Evolutionary conservation across 495 filamentous ascomycete genomes (phyloP).

Genomic region (Trichoderma virens): DNA sequence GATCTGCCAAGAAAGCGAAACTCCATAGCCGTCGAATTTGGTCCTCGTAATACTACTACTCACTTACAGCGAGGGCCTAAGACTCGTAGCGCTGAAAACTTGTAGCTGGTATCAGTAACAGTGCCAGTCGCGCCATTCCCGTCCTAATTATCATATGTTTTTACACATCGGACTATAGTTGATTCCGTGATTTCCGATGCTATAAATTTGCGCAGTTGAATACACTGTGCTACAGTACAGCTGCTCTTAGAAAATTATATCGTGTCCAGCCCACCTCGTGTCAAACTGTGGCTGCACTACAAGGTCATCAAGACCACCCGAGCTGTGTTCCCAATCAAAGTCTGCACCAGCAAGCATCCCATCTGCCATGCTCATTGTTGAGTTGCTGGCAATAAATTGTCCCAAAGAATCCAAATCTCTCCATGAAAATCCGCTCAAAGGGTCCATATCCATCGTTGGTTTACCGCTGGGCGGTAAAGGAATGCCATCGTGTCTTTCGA

Average conservation of each 20-base stretch:
- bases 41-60: no score
- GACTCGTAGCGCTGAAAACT: no score
- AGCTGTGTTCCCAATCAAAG: conserved; percentile 4
- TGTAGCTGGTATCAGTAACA: no score
- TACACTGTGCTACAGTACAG: no score
- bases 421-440: conserved; percentile 12
- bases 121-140: no score
- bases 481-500: not conserved
- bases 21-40: no score
- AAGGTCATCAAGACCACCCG: not conserved
- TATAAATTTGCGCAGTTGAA: no score
- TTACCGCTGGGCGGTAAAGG: not conserved
- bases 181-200: no score
- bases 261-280: conserved; percentile 9
- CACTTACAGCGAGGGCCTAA: no score
- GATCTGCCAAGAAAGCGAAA: not conserved
- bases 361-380: conserved; percentile 5
- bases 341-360: conserved; percentile 6
- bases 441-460: not conserved
- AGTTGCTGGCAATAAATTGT: conserved; percentile 10
- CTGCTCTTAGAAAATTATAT: conserved; percentile 9
- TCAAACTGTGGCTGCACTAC: conserved; percentile 1
- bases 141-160: no score
- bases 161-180: no score
- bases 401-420: conserved; percentile 11